Percentiles rank a stretch among this genome's conserved stretches.
These are phyloP conservation scores for Cercospora sesami DNA, from an alignment of 2,329 filamentous ascomycete genomes.

Conservation along the genomic window DNA sequence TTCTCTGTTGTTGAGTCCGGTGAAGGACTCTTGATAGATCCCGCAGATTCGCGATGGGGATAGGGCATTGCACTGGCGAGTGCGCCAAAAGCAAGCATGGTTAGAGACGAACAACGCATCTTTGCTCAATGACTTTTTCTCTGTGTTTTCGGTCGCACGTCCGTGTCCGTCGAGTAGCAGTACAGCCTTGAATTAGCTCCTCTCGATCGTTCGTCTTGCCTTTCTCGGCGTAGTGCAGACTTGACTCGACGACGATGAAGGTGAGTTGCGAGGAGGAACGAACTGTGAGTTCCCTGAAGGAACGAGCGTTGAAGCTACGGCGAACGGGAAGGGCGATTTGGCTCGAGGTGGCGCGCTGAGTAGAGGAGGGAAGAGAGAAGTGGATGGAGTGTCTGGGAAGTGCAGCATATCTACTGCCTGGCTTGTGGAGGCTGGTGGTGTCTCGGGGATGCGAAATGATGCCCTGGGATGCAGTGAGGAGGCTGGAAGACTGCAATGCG, in stretches of 20 bases:
- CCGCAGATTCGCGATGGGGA: neutral
- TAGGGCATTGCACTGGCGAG: slow-evolving; percentile 4
- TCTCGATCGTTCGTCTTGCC: neutral
- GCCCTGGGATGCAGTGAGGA: neutral
- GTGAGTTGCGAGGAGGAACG: slow-evolving; percentile 2
- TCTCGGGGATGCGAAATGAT: neutral
- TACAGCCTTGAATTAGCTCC: neutral
- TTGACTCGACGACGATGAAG: neutral
- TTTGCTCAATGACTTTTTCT: neutral
- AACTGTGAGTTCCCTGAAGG: neutral
- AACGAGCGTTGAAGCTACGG: slow-evolving; percentile 2
- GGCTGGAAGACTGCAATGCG: neutral
- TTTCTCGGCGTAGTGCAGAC: neutral
- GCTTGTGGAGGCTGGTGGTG: neutral
- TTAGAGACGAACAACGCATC: slow-evolving; percentile 8
- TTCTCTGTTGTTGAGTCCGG: neutral
- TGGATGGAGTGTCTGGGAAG: slow-evolving; percentile 6
- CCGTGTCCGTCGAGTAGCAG: neutral
- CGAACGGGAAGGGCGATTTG: neutral
- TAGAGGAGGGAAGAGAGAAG: neutral
- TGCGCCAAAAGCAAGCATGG: slow-evolving; percentile 8
- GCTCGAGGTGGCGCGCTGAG: neutral
- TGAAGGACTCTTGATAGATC: neutral
- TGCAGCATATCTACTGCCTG: neutral
- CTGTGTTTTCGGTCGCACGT: neutral